Evolutionary conservation across 139 green algal species (phyloP).

Genomic region (Nannochloris sp.): DNA sequence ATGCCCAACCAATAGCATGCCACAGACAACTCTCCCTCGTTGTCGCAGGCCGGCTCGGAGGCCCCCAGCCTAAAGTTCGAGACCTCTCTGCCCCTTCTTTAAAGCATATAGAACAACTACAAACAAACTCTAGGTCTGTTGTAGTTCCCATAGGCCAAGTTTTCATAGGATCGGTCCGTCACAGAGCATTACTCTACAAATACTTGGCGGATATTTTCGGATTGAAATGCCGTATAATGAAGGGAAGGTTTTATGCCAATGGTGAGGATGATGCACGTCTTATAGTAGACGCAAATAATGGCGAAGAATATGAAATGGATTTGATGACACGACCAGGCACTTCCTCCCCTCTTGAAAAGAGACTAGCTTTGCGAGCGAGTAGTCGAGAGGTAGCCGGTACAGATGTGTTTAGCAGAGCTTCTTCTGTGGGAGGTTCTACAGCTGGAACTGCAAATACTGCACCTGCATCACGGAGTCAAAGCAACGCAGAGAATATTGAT

Average conservation of each 20-base stretch:
- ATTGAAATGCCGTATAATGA: conserved; percentile 51
- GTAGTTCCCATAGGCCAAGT: conserved; percentile 58
- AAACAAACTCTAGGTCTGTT: conserved; percentile 1
- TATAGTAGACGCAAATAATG: neutral
- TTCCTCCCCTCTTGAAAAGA: neutral
- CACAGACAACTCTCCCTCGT: conserved; percentile 40
- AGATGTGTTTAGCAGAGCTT: no score
- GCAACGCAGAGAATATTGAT: no score
- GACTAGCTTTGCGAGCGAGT: neutral
- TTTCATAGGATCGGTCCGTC: conserved; percentile 41
- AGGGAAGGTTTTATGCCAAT: conserved; percentile 15
- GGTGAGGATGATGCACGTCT: neutral
- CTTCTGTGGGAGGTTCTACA: no score
- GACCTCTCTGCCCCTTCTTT: neutral
- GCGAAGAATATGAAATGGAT: neutral
- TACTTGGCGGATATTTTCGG: conserved; percentile 55
- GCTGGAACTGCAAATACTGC: no score
- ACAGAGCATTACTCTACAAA: conserved; percentile 86
- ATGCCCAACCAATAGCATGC: neutral
- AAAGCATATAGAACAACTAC: conserved; percentile 15
- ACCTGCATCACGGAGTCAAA: no score
- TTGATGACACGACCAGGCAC: neutral
- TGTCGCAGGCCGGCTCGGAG: conserved; percentile 40
- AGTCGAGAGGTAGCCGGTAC: neutral
- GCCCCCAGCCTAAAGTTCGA: conserved; percentile 1